Base-by-base conservation (phyloP, 169 alveolate genomes). In the Sarcocystis neurona region DNA sequence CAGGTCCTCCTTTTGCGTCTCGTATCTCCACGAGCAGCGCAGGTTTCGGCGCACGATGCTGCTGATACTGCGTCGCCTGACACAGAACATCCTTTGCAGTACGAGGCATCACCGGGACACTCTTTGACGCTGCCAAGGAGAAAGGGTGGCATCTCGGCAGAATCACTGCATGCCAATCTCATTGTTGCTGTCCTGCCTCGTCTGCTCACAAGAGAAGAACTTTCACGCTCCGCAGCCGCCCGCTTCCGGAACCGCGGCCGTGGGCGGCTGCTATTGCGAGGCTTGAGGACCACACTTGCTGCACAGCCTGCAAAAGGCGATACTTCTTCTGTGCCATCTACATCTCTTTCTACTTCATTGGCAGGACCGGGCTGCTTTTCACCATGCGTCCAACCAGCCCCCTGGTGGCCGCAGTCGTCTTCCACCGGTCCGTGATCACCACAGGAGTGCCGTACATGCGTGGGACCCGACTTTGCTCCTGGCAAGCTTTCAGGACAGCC, bases 251-350 rank as follows among this genome's bases (percentile, higher is more conserved):
- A 12, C 46, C 79, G 10, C 5, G 82, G 82, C 30, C 82, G 82
- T 5, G 82, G 82, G 23, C 82, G 48, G 30, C 82, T 48, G n/a
- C 82, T 27, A 39, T 72, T 72, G 56, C 82, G 82, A 20, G 82
- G 82, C 58, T 72, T 72, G 60, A 72, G 56, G 34, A 72, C 56
- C 37, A 72, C 27, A 15, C 58, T 8, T n/a, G 82, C 82, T 0
- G 37, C 56, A 56, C 48, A 72, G 50, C 82, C 82, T 6, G 48
- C 34, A 63, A 63, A 63, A 30, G 34, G 12, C 44, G 75, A 63
- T 44, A 63, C 43, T 5, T 39, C 23, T 2, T 63, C 75, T 20
- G 43, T 18, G 44, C 43, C 75, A 8, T 5, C 15, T n/a, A 39
- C 39, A n/a, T n/a, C n/a, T n/a, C n/a, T n/a, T n/a, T n/a, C n/a